These are phyloP conservation scores for Boletus huronensis DNA, from an alignment of 768 basidiomycete genomes.

Conservation along the genomic window DNA sequence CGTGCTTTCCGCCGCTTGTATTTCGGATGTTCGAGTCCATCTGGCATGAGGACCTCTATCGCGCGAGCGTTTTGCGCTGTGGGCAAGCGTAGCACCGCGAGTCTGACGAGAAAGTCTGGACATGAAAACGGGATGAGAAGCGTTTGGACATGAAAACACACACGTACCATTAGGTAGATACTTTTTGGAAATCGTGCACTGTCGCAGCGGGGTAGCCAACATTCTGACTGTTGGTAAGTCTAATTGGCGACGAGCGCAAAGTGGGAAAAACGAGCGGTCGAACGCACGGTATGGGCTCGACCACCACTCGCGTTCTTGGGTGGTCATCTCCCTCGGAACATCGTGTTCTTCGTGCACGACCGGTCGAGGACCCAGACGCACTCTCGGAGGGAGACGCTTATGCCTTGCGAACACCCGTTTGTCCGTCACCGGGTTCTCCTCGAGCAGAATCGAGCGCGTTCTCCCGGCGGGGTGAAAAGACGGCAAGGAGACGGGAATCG, in stretches of 20 bases:
- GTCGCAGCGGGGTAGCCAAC: constrained; percentile 61
- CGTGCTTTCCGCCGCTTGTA: constrained; percentile 49
- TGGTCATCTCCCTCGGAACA: constrained; percentile 54
- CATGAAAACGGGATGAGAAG: neutral
- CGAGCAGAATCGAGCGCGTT: constrained; percentile 59
- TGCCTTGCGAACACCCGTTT: constrained; percentile 48
- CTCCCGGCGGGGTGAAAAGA: constrained; percentile 44
- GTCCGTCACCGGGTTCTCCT: constrained; percentile 54
- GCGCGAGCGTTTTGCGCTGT: constrained; percentile 27
- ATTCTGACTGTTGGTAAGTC: constrained; percentile 54
- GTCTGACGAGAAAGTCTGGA: constrained; percentile 64
- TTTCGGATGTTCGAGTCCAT: constrained; percentile 65
- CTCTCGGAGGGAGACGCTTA: constrained; percentile 54
- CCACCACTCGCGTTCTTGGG: constrained; percentile 63
- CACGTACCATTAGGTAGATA: constrained; percentile 56
- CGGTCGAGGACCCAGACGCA: constrained; percentile 32
- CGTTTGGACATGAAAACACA: neutral
- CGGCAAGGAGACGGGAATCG: constrained; percentile 33
- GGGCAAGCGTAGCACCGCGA: constrained; percentile 49
- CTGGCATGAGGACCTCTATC: constrained; percentile 39
- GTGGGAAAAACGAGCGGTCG: neutral
- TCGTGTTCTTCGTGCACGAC: constrained; percentile 29
- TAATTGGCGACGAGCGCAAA: neutral
- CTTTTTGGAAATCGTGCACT: constrained; percentile 47
- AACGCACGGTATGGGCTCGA: constrained; percentile 71